A percentile compares a stretch with the other conserved stretches of the same genome.
Evolutionary conservation across 768 basidiomycete species (phyloP).

Genomic region (Lactarius tabidus): DNA sequence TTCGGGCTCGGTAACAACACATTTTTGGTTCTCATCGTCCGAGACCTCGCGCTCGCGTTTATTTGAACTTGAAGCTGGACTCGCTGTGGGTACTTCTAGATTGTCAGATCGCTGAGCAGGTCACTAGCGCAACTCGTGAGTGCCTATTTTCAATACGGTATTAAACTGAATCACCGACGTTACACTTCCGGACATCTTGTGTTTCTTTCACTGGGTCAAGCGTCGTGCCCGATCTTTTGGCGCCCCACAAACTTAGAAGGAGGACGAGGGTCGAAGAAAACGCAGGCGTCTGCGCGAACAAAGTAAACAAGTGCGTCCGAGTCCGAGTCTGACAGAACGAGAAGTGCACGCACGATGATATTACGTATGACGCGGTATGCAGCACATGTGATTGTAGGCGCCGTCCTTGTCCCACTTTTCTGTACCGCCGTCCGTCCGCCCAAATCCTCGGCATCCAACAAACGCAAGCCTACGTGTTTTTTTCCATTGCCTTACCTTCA

Average conservation of each 20-base stretch:
- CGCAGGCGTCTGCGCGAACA: slow-evolving; percentile 30
- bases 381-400: no score
- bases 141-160: not conserved
- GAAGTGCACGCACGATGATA: slow-evolving; percentile 11
- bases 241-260: slow-evolving; percentile 54
- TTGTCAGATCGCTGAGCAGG: slow-evolving; percentile 18
- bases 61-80: slow-evolving; percentile 19
- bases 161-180: slow-evolving; percentile 7
- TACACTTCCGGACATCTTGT: slow-evolving; percentile 48
- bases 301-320: slow-evolving; percentile 16
- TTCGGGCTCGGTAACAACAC: not conserved
- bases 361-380: no score
- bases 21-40: slow-evolving; percentile 3
- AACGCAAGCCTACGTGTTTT: no score
- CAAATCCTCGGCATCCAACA: no score
- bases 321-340: not conserved
- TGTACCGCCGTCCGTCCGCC: no score
- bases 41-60: slow-evolving; percentile 19
- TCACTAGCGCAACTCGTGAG: slow-evolving; percentile 12
- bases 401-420: no score
- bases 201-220: slow-evolving; percentile 44
- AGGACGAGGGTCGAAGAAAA: slow-evolving; percentile 51
- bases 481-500: no score
- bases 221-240: slow-evolving; percentile 40
- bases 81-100: slow-evolving; percentile 12